phyloP scores from a whole-genome alignment of 2,329 filamentous ascomycete species.

The Penicillium sp. region DNA sequence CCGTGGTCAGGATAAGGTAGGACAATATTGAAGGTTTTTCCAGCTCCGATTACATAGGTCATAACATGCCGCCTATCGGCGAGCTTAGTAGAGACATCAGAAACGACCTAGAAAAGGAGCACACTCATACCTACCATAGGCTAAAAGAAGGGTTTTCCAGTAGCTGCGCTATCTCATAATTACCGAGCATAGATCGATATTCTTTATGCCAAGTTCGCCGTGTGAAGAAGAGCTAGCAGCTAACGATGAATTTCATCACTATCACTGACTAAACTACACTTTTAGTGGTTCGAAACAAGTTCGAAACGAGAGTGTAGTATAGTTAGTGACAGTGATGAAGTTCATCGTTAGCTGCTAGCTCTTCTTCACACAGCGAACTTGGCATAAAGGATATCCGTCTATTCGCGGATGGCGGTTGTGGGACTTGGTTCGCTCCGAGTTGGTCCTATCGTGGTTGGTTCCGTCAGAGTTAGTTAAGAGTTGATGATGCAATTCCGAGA shows the following conservation, averaged over 20 bases:
- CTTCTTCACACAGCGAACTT: slow-evolving; percentile 26
- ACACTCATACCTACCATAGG: slow-evolving; percentile 32
- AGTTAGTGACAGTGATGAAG: too few species aligned
- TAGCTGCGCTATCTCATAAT: slow-evolving; percentile 38
- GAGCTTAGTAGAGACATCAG: slow-evolving; percentile 10
- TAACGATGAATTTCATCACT: too few species aligned
- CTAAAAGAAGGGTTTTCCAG: slow-evolving; percentile 40
- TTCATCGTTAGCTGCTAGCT: too few species aligned
- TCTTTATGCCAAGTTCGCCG: slow-evolving; percentile 39
- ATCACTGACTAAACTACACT: too few species aligned
- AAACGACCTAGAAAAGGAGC: background rate
- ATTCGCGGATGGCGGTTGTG: slow-evolving; percentile 18
- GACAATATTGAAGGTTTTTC: slow-evolving; percentile 48
- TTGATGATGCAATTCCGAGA: too few species aligned
- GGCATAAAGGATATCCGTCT: slow-evolving; percentile 38
- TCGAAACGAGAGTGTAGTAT: too few species aligned
- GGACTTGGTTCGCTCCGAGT: too few species aligned
- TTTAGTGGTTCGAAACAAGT: too few species aligned
- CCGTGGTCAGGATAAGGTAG: slow-evolving; percentile 40
- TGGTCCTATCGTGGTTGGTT: too few species aligned
- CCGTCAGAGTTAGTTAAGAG: too few species aligned
- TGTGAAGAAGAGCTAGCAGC: too few species aligned
- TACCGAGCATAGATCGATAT: slow-evolving; percentile 34
- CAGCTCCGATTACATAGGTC: slow-evolving; percentile 40
- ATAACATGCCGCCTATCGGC: slow-evolving; percentile 41